Evolutionary conservation across 2,329 filamentous ascomycete species (phyloP).

Genomic region (Phaeoacremonium minimum): DNA sequence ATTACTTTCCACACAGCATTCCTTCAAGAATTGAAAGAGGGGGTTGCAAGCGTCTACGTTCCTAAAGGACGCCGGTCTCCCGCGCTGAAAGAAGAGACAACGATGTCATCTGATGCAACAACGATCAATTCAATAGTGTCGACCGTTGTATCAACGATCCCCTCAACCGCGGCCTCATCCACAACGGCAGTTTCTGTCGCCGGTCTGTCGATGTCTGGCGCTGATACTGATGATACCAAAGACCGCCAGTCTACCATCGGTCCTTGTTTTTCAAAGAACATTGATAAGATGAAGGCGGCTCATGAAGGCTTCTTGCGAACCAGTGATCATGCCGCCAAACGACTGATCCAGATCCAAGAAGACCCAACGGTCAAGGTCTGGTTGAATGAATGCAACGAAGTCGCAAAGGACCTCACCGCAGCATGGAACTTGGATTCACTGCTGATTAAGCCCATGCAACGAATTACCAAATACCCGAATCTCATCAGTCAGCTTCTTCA

Average conservation of each 20-base stretch:
- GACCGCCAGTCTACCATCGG: constrained; percentile 51
- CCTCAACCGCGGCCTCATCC: constrained; percentile 9
- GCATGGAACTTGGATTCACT: constrained; percentile 95
- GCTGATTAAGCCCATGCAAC: constrained; percentile 95
- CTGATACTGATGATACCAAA: constrained; percentile 44
- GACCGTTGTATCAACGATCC: constrained; percentile 20
- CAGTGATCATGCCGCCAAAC: constrained; percentile 58
- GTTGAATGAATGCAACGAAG: constrained; percentile 89
- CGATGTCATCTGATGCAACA: constrained; percentile 22
- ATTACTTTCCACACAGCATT: constrained; percentile 82
- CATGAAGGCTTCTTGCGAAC: constrained; percentile 62
- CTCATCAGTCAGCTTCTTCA: constrained; percentile 77
- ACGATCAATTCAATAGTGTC: constrained; percentile 30
- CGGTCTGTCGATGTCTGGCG: constrained; percentile 21
- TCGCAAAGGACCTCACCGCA: constrained; percentile 84
- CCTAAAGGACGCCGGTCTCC: constrained; percentile 47
- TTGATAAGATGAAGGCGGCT: constrained; percentile 55
- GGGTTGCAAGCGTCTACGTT: constrained; percentile 74
- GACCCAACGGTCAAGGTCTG: constrained; percentile 70
- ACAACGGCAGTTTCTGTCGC: constrained; percentile 8
- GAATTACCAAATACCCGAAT: constrained; percentile 89
- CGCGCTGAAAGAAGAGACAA: constrained; percentile 23
- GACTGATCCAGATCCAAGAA: constrained; percentile 58
- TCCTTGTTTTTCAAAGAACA: constrained; percentile 49
- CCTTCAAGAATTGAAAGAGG: constrained; percentile 74